A percentile compares a stretch with the other conserved stretches of the same genome.
Evolutionary conservation across 345 rosid species (phyloP).

Genomic region (Citrus inodora): DNA sequence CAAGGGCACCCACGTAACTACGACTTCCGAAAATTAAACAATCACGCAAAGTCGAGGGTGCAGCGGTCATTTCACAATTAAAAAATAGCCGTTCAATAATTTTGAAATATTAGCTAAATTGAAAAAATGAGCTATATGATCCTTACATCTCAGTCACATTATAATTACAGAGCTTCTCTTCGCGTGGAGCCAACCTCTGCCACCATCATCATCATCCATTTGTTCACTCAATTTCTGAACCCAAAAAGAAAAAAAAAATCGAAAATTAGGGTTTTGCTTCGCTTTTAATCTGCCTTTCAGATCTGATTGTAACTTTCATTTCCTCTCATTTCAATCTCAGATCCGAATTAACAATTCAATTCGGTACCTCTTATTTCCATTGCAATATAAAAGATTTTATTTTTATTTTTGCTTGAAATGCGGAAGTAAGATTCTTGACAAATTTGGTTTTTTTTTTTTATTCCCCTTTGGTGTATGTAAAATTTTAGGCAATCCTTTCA

Average conservation of each 20-base stretch:
- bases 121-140: neutral
- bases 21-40: neutral
- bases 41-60: neutral
- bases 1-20: neutral
- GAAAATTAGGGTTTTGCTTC: conserved; percentile 17
- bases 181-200: conserved; percentile 19
- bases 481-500: conserved; percentile 26
- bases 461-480: too few species aligned
- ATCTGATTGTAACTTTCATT: conserved; percentile 24
- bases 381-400: neutral
- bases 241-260: conserved; percentile 2
- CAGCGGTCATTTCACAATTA: neutral
- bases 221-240: conserved; percentile 17
- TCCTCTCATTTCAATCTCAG: conserved; percentile 18
- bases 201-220: conserved; percentile 23
- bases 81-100: conserved; percentile 24
- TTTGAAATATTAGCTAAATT: conserved; percentile 9
- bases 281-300: conserved; percentile 4
- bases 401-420: neutral
- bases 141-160: neutral
- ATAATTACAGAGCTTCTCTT: neutral
- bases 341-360: conserved; percentile 27
- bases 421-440: conserved; percentile 1
- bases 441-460: neutral
- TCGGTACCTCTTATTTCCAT: conserved; percentile 12